A percentile compares a stretch with the other conserved stretches of the same genome.
These are phyloP conservation scores for Leishmania tarentolae DNA, from an alignment of 208 protist species.

Conservation along the genomic window DNA sequence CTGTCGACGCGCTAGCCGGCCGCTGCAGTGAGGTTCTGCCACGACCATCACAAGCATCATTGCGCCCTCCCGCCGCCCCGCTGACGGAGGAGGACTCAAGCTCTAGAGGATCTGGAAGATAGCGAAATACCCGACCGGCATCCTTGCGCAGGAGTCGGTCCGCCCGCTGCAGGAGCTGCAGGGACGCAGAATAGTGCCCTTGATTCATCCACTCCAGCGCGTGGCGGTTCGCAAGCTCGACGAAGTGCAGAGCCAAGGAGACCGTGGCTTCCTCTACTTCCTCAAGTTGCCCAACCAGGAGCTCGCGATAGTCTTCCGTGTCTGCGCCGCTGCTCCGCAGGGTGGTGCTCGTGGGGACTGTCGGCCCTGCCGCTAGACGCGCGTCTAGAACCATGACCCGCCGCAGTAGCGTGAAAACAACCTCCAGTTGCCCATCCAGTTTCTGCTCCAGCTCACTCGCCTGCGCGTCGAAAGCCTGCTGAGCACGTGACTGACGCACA, in stretches of 20 bases:
- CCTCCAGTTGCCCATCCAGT: slow-evolving; percentile 23
- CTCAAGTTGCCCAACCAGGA: slow-evolving; percentile 25
- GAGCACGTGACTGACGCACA: slow-evolving; percentile 24
- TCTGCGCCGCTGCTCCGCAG: not conserved
- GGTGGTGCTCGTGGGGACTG: not conserved
- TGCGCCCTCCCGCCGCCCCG: not conserved
- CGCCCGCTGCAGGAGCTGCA: slow-evolving; percentile 48
- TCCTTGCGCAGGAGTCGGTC: slow-evolving; percentile 44
- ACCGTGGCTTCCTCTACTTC: slow-evolving; percentile 23
- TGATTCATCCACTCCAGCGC: slow-evolving; percentile 71
- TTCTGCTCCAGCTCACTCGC: slow-evolving; percentile 7
- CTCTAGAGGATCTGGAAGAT: slow-evolving; percentile 38
- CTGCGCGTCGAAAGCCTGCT: slow-evolving; percentile 24
- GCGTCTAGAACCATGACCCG: slow-evolving; percentile 34
- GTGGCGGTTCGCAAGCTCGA: slow-evolving; percentile 26
- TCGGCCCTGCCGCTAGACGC: not conserved
- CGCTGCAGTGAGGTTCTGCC: not conserved
- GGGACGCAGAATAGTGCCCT: slow-evolving; percentile 51
- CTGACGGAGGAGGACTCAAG: not conserved
- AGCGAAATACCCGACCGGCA: slow-evolving; percentile 50
- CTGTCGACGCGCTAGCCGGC: not conserved
- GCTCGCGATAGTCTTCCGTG: slow-evolving; percentile 6
- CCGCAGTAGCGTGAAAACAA: slow-evolving; percentile 32
- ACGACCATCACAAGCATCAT: not conserved
- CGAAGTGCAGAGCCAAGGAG: slow-evolving; percentile 20